Base-by-base conservation (phyloP, 2,329 filamentous ascomycete genomes). In the Epichloe sylvatica region DNA sequence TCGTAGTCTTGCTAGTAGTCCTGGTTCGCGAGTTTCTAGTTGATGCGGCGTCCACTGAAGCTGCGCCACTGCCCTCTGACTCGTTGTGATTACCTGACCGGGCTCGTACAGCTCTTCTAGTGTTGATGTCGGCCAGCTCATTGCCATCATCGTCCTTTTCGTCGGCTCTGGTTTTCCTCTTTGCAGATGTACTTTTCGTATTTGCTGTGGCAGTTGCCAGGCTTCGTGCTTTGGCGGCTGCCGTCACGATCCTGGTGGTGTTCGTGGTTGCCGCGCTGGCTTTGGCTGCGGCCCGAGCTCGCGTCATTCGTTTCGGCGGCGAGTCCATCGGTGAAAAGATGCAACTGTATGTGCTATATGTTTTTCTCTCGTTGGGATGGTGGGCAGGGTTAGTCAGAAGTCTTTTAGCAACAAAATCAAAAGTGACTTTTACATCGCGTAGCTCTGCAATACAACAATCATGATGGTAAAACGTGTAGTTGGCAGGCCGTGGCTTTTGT, bases 251-350 rank as follows among this genome's bases (percentile, higher is more conserved):
- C 52, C 65, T 74, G 51, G 70, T 68, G 2, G 67, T 65, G 56
- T 70, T 67, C 11, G 57, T 57, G 40, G 63, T 59, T 25, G 65
- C 59, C 51, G 71, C 66, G 48, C 56, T 60, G 35, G 62, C 61
- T 59, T 68, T 72, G 41, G 70, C 70, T 30, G 70, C 69, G 34
- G 70, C 69, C 51, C 71, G 64, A 43, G 71, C 65, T 47, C 77
- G 73, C 53, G 77, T 80, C 59, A 80, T 71, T 55, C 77, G 74
- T 65, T 78, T 78, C 36, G 77, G 77, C 47, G 77, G 76, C 51
- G 75, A 79, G 55, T 76, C 73, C 76, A 80, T 59, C n/a, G 47
- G 34, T 9, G 37, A 15, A 7, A 19, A 13, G 42, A 12, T 21
- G 21, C 15, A 35, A 21, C 11, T 17, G 38, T 42, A n/a, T 30